Evolutionary conservation across 2,329 filamentous ascomycete species (phyloP), one percentile per base, ranked within the genome.

Genomic region (Cytospora piceicola): DNA sequence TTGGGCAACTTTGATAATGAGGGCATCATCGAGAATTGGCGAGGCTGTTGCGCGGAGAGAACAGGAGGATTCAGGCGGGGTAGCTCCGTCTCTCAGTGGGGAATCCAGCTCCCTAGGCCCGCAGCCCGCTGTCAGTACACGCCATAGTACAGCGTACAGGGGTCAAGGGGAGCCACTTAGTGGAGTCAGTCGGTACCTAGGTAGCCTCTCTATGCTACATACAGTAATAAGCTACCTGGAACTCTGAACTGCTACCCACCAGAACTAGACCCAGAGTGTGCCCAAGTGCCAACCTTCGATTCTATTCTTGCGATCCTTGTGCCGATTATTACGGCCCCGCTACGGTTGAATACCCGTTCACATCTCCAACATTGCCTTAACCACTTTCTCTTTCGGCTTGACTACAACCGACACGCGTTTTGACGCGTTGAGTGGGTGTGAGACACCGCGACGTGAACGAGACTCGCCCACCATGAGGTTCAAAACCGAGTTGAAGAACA

Each of bases 401-500:
- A 24, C 30, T 27, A 52, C 27, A 12, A 14, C 12, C 2, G 53
- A 65, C 24, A 58, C 63, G 63, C 58, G 63, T 62, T 39, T 22
- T 7, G 36, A 65, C 63, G 58, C 63, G 63, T 58, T 56, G 36
- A 54, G 42, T 59, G 57, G 53, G 36, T 30, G 51, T 34, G 20
- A 34, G 22, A 30, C n/a, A 27, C 46, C 29, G 51, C 22, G 46
- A 24, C 61, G 30, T 64, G 29, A 30, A 17, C 4, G 1, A 46
- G n/a, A 36, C 12, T 49, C 51, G 63, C 58, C 54, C 76, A 82
- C 74, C 52, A 89, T 90, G 88, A 81, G 88, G 63, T 90, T 90
- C 79, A 87, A 85, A 71, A 88, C 88, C 9, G 85, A 88, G 61
- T 78, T 90, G 57, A 85, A 84, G 70, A 90, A 90, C 68, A 87